Evolutionary conservation across 345 rosid species (phyloP).

Genomic region (Camelina neglecta): DNA sequence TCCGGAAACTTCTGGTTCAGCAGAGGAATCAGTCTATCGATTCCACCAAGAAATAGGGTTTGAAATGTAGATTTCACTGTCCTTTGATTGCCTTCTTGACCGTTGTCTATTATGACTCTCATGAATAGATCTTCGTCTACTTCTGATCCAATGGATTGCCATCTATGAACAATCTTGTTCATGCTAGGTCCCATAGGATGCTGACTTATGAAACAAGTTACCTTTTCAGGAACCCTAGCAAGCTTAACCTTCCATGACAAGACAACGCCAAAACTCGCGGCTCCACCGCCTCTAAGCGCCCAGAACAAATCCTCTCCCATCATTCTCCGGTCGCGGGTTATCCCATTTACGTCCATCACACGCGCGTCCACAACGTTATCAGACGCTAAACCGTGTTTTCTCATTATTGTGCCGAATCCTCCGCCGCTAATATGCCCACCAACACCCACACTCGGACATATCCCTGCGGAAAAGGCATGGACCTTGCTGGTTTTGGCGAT

Average conservation of each 20-base stretch:
- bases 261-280: slow-evolving; percentile 50
- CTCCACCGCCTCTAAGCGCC: slow-evolving; percentile 56
- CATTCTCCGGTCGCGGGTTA: slow-evolving; percentile 46
- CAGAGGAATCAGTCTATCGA: slow-evolving; percentile 46
- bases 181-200: slow-evolving; percentile 34
- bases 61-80: slow-evolving; percentile 38
- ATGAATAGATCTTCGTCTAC: slow-evolving; percentile 52
- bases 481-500: slow-evolving; percentile 52
- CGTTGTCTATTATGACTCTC: slow-evolving; percentile 44
- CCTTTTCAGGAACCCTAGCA: slow-evolving; percentile 47
- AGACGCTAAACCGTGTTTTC: slow-evolving; percentile 60
- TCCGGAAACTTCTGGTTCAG: slow-evolving; percentile 49
- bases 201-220: slow-evolving; percentile 46
- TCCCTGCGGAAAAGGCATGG: slow-evolving; percentile 64
- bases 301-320: slow-evolving; percentile 54
- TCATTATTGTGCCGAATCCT: slow-evolving; percentile 62
- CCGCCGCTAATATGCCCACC: slow-evolving; percentile 72
- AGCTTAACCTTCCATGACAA: slow-evolving; percentile 49
- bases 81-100: slow-evolving; percentile 30
- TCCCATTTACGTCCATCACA: slow-evolving; percentile 57
- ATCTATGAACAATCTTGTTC: slow-evolving; percentile 37
- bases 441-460: slow-evolving; percentile 63
- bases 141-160: slow-evolving; percentile 42
- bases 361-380: slow-evolving; percentile 65
- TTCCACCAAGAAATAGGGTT: slow-evolving; percentile 51